These are phyloP conservation scores for Neofusicoccum sp. DNA, from an alignment of 2,329 filamentous ascomycete genomes.

Conservation along the genomic window DNA sequence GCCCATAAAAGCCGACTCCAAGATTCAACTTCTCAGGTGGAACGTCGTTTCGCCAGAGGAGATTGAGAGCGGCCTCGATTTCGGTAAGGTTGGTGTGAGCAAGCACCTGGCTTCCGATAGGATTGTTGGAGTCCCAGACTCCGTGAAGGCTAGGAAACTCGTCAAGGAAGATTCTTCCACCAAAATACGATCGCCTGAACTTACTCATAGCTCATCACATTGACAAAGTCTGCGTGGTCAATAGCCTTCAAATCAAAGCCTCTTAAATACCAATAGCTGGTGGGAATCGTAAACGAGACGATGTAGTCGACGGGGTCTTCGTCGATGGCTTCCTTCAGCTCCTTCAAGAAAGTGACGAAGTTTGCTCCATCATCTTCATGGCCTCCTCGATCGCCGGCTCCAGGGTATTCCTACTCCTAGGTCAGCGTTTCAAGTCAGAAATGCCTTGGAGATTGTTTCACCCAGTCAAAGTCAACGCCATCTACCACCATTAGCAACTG, in stretches of 20 bases:
- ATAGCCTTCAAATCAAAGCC: too few species aligned
- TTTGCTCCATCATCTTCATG: constrained; percentile 32
- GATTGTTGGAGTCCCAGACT: constrained; percentile 36
- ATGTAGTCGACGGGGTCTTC: too few species aligned
- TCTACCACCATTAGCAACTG: not conserved
- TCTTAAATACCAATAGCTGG: too few species aligned
- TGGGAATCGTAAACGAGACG: too few species aligned
- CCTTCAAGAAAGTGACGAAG: too few species aligned
- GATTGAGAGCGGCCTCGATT: constrained; percentile 42
- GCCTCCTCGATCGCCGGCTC: constrained; percentile 36
- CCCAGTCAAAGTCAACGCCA: constrained; percentile 50
- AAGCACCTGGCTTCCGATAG: constrained; percentile 35
- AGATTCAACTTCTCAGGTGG: constrained; percentile 43
- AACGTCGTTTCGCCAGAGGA: constrained; percentile 49
- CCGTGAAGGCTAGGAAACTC: constrained; percentile 37
- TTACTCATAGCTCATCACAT: too few species aligned
- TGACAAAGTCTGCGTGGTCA: too few species aligned
- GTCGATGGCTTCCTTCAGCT: too few species aligned
- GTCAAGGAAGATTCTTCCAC: not conserved
- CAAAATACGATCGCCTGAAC: not conserved
- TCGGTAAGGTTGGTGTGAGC: constrained; percentile 51
- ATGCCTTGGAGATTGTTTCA: not conserved
- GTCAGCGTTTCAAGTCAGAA: not conserved
- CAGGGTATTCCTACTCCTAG: constrained; percentile 29
- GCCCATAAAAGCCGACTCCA: constrained; percentile 50